These are phyloP conservation scores for Salix brachista DNA, from an alignment of 345 rosid genomes.

Conservation along the genomic window DNA sequence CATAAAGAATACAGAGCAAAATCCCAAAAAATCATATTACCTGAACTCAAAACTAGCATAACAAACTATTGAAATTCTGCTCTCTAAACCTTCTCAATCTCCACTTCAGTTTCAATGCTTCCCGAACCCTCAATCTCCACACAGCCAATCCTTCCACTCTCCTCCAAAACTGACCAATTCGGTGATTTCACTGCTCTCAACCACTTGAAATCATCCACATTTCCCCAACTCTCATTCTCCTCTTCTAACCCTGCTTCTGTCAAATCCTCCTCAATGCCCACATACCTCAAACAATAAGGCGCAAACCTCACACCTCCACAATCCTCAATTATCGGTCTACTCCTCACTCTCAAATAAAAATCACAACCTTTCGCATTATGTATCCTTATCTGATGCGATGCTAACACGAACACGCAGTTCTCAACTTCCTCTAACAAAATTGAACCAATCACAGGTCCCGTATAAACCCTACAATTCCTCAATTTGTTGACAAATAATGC, in stretches of 20 bases:
- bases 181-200: conserved; percentile 74
- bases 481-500: conserved; percentile 58
- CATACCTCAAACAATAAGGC: conserved; percentile 68
- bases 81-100: not conserved
- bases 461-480: conserved; percentile 48
- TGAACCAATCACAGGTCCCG: conserved; percentile 76
- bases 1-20: not conserved
- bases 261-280: conserved; percentile 69
- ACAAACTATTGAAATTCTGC: not conserved
- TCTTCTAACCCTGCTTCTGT: conserved; percentile 50
- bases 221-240: conserved; percentile 65
- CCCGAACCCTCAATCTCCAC: conserved; percentile 25
- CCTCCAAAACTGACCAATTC: conserved; percentile 71
- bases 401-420: conserved; percentile 55
- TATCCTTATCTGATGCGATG: conserved; percentile 86
- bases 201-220: conserved; percentile 93
- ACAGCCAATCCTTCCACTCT: conserved; percentile 42
- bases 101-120: not conserved
- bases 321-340: conserved; percentile 86
- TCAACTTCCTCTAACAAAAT: conserved; percentile 74
- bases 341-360: conserved; percentile 79
- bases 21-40: not conserved
- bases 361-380: conserved; percentile 57
- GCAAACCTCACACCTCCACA: conserved; percentile 57
- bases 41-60: not conserved